Conservation (phyloP, 2,329 filamentous ascomycete genomes). For the Cephalotrichum gorgonifer region DNA sequence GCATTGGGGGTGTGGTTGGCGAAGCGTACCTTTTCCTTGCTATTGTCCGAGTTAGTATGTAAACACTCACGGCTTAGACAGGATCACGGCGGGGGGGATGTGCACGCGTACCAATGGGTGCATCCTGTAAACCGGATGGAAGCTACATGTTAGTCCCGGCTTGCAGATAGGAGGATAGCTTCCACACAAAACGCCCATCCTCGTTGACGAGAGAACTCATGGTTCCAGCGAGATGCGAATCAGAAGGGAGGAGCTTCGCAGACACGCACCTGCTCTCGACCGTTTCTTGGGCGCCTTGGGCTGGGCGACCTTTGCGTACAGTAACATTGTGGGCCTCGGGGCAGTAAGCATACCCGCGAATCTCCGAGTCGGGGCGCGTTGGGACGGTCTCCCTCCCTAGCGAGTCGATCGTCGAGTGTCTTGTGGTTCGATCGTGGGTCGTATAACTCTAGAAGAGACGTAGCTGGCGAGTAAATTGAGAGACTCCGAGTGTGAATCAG, state of each 20-base stretch:
- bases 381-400: not conserved
- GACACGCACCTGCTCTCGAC: conserved; percentile 41
- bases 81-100: not conserved
- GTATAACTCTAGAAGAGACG: too few species aligned
- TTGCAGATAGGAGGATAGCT: too few species aligned
- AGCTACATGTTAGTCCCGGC: too few species aligned
- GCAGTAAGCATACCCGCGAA: not conserved
- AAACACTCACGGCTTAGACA: not conserved
- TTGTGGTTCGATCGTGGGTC: not conserved
- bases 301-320: conserved; percentile 46
- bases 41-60: conserved; percentile 11
- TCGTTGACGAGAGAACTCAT: too few species aligned
- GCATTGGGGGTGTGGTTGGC: not conserved
- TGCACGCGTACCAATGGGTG: conserved; percentile 32
- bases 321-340: conserved; percentile 21
- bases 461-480: too few species aligned
- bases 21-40: conserved; percentile 42
- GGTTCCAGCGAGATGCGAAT: not conserved
- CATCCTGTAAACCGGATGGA: conserved; percentile 28
- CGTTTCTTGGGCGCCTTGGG: conserved; percentile 50
- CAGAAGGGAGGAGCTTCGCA: not conserved
- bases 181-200: too few species aligned
- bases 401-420: not conserved
- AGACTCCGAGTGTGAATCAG: too few species aligned
- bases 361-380: not conserved